These are phyloP conservation scores for Clavariopsis aquatica DNA, from an alignment of 495 filamentous ascomycete species.

Conservation along the genomic window DNA sequence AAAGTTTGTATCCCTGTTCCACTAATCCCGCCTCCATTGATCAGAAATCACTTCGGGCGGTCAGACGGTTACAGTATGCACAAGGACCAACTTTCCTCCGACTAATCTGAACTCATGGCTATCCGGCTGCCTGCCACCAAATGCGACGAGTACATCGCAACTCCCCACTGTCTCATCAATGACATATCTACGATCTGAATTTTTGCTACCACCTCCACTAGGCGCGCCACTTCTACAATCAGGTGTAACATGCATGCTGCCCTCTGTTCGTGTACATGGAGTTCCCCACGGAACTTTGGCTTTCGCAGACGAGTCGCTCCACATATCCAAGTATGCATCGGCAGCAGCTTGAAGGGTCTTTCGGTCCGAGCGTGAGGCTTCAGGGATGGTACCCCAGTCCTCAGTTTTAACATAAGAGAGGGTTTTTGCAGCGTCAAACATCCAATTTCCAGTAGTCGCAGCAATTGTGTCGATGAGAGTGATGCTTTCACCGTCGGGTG, in stretches of 20 bases:
- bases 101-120: constrained; percentile 30
- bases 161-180: constrained; percentile 22
- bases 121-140: constrained; percentile 17
- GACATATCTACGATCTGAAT: constrained; percentile 44
- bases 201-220: constrained; percentile 36
- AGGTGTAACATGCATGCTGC: constrained; percentile 10
- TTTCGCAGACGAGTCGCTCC: constrained; percentile 43
- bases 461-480: constrained; percentile 9
- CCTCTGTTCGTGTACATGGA: constrained; percentile 40
- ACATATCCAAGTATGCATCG: constrained; percentile 37
- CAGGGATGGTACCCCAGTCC: constrained; percentile 10
- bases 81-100: constrained; percentile 27
- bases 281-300: constrained; percentile 48
- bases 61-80: constrained; percentile 29
- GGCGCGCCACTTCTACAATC: constrained; percentile 45
- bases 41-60: too few relatives aligned
- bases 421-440: constrained; percentile 15
- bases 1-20: too few relatives aligned
- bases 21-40: too few relatives aligned
- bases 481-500: background rate
- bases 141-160: constrained; percentile 6
- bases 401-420: background rate
- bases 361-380: background rate
- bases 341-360: constrained; percentile 2
- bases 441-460: constrained; percentile 17